Base-by-base conservation (phyloP, 23 red algal genomes). In the Cyanidium caldarium region DNA sequence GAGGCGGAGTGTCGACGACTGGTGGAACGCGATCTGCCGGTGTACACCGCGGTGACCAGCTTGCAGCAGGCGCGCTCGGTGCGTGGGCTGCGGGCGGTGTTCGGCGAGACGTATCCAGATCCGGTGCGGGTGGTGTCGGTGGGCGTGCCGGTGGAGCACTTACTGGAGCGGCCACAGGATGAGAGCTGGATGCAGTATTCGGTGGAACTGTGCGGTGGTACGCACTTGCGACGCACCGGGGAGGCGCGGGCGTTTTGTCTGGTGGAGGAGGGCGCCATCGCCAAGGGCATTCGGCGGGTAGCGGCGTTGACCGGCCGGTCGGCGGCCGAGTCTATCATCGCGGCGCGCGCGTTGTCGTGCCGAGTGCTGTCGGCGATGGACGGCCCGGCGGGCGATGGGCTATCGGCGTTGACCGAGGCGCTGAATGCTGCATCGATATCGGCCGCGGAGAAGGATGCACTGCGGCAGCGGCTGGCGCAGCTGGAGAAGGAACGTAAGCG, bases 61-160 rank as follows among this genome's bases (percentile, higher is more conserved):
- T 72, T 88, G 16, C 41, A 40, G 10, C 70, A 80, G 34, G 84
- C 92, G 33, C 68, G 77, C 21, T 68, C 65, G 41, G 85, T 98
- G 66, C 84, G 82, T 38, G 69, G 73, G 14, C 46, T 98, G 0
- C 79, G 92, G 40, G 92, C 92, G 1, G 86, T 98, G 20, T 98
- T 98, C 41, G 86, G 86, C 56, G 92, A 98, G 78, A 80, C 75
- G n/a, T 98, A 98, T 65, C 92, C 92, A 1, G 80, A 88, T 58
- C 83, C 75, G 0, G 92, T 98, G 46, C 85, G 92, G 13, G 83
- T 98, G 0, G 84, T 98, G 7, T 85, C 83, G n/a, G 40, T 98
- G 21, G 92, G 92, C 2, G 66, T 34, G 23, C 70, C 77, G 17
- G 86, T 98, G 23, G 77, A 85, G 37, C 76, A 88, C 31, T 57